A percentile compares a stretch with the other conserved stretches of the same genome.
phyloP scores from a whole-genome alignment of 179 eudicot genomes.

The Kewa caespitosa region DNA sequence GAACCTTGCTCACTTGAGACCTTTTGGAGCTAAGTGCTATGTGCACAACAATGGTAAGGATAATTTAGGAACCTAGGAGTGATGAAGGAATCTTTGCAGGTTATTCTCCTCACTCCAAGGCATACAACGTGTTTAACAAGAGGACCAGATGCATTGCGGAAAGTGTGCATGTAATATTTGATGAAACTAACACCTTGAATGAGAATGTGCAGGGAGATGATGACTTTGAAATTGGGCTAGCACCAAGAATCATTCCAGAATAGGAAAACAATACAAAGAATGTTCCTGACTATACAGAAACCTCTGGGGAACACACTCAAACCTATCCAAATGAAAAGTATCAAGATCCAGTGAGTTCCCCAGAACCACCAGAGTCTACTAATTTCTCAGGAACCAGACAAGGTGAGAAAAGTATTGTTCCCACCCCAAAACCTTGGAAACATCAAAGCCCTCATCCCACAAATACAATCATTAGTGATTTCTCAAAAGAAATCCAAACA shows the following conservation, averaged over 20 bases:
- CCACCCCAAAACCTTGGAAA: not conserved
- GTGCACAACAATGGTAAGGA: slow-evolving; percentile 3
- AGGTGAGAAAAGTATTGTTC: not conserved
- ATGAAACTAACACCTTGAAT: not conserved
- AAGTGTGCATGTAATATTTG: not conserved
- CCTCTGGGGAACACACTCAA: not conserved
- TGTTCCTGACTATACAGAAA: too few species aligned
- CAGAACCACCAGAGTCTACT: too few species aligned
- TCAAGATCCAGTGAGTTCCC: too few species aligned
- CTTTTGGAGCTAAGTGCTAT: not conserved
- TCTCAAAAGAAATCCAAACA: not conserved
- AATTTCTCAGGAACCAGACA: too few species aligned
- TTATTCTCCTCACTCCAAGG: not conserved
- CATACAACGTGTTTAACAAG: slow-evolving; percentile 10
- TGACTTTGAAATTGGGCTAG: not conserved
- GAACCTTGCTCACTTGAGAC: not conserved
- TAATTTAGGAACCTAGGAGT: not conserved
- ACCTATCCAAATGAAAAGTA: not conserved
- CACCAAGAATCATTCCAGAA: not conserved
- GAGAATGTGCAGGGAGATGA: not conserved
- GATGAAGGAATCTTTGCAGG: not conserved
- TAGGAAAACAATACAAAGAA: not conserved
- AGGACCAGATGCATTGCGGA: not conserved
- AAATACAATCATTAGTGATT: not conserved
- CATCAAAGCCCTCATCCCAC: not conserved